A percentile compares a stretch with the other conserved stretches of the same genome.
Conservation (phyloP, 2,329 filamentous ascomycete species). For the Geoglossum cookeanum region DNA sequence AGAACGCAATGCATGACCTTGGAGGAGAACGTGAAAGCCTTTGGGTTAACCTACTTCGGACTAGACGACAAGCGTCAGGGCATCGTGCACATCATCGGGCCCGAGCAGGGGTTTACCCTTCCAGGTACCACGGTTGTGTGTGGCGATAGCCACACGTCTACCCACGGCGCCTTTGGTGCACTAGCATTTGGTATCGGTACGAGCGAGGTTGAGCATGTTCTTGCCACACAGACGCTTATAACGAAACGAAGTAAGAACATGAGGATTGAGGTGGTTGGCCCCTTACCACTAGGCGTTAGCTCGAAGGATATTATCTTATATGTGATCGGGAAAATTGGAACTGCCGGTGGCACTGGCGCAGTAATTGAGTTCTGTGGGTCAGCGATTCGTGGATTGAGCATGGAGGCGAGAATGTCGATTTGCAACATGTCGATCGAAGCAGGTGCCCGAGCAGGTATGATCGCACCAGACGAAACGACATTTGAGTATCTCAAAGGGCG, state of each 20-base stretch:
- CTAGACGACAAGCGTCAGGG: slow-evolving; percentile 92
- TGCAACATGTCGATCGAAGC: slow-evolving; percentile 99
- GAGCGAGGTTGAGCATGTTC: slow-evolving; percentile 93
- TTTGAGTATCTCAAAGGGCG: slow-evolving; percentile 89
- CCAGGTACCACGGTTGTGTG: slow-evolving; percentile 94
- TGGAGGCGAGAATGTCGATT: slow-evolving; percentile 97
- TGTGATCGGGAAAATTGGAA: slow-evolving; percentile 84
- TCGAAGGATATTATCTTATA: slow-evolving; percentile 92
- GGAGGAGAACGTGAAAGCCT: slow-evolving; percentile 93
- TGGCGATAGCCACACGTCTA: slow-evolving; percentile 95
- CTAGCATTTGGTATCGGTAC: slow-evolving; percentile 95
- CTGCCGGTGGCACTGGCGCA: slow-evolving; percentile 79
- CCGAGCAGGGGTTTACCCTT: slow-evolving; percentile 95
- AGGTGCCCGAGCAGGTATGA: slow-evolving; percentile 88
- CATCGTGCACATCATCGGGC: slow-evolving; percentile 95
- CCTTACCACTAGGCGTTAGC: slow-evolving; percentile 75
- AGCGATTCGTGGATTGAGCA: slow-evolving; percentile 71
- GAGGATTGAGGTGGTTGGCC: slow-evolving; percentile 86
- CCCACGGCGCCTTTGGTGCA: slow-evolving; percentile 88
- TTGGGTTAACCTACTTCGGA: slow-evolving; percentile 92
- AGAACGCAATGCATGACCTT: slow-evolving; percentile 86
- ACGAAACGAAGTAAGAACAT: slow-evolving; percentile 97
- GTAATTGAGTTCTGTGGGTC: slow-evolving; percentile 98
- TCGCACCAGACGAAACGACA: slow-evolving; percentile 83
- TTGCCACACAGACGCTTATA: slow-evolving; percentile 89